Base-by-base conservation (phyloP, 2,329 filamentous ascomycete species). In the Biscogniauxia sp. region DNA sequence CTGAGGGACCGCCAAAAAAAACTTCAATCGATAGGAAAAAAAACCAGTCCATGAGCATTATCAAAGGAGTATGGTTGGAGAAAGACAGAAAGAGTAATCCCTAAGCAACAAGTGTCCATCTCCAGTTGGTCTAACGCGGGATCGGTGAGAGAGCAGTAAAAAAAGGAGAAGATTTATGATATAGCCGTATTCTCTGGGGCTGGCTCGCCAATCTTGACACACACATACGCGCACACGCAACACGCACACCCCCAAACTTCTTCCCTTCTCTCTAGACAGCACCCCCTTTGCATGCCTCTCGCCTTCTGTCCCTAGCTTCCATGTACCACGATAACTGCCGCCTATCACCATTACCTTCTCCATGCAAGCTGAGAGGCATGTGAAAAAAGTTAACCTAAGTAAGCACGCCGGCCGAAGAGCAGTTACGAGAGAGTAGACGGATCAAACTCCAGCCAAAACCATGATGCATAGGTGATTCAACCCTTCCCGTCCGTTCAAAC, bases 101-200 rank as follows among this genome's bases (percentile, higher is more conserved):
- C 68, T 63, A 62, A 69, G 65, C 66, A 71, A 69, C 68, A 69
- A 68, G 65, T 68, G 68, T 67, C 71, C 68, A 67, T 69, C 66
- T 68, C 69, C 69, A 61, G 66, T 69, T 67, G 65, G 68, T 69
- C 68, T 67, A 68, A 72, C 69, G 67, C 64, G 66, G 66, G 64
- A 68, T 67, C 74, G 72, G 74, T 70, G 73, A 74, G 75, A 73
- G 68, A 75, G 74, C 73, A 74, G 73, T 71, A 67, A 78, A 79
- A 32, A 32, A 79, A 77, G 69, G 73, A 78, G 75, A 79, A 78
- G 73, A 79, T 79, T 74, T 78, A 80, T 79, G 74, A 78, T 78
- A 76, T 78, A 78, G 75, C 73, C 73, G 73, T 77, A 75, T 72
- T 75, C 72, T 73, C 70, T 68, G 64, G 66, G 64, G 67, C 61